Conservation (phyloP, 2,329 filamentous ascomycete genomes). For the Colletotrichum limetticola region DNA sequence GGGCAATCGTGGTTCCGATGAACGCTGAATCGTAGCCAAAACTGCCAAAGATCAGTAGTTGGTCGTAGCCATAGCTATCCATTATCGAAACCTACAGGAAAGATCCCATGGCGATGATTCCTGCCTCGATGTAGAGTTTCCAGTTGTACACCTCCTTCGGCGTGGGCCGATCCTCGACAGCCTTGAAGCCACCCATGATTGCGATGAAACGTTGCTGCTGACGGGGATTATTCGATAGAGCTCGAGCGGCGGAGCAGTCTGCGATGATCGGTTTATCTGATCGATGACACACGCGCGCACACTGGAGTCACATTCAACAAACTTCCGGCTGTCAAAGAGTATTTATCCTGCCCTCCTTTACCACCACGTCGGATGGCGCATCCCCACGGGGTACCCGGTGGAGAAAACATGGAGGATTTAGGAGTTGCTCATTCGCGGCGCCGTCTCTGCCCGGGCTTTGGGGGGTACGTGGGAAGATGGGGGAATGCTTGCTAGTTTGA, state of each 20-base stretch:
- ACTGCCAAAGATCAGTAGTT: conserved; percentile 38
- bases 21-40: conserved; percentile 67
- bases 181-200: conserved; percentile 52
- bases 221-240: background rate
- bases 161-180: conserved; percentile 65
- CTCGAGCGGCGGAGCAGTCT: background rate
- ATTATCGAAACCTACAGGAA: conserved; percentile 45
- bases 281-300: background rate
- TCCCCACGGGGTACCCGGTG: conserved; percentile 30
- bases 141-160: conserved; percentile 66
- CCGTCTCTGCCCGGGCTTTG: background rate
- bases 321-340: conserved; percentile 22
- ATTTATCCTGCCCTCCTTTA: conserved; percentile 25
- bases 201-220: background rate
- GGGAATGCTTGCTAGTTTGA: conserved; percentile 25
- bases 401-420: conserved; percentile 29
- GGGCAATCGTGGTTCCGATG: conserved; percentile 64
- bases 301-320: background rate
- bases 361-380: conserved; percentile 26
- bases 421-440: conserved; percentile 16
- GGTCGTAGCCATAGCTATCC: background rate
- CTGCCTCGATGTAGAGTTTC: conserved; percentile 58
- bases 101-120: conserved; percentile 59
- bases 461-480: background rate
- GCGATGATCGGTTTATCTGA: background rate